Evolutionary conservation across 2,329 filamentous ascomycete species (phyloP).

Genomic region (Paraphoma chrysanthemicola): DNA sequence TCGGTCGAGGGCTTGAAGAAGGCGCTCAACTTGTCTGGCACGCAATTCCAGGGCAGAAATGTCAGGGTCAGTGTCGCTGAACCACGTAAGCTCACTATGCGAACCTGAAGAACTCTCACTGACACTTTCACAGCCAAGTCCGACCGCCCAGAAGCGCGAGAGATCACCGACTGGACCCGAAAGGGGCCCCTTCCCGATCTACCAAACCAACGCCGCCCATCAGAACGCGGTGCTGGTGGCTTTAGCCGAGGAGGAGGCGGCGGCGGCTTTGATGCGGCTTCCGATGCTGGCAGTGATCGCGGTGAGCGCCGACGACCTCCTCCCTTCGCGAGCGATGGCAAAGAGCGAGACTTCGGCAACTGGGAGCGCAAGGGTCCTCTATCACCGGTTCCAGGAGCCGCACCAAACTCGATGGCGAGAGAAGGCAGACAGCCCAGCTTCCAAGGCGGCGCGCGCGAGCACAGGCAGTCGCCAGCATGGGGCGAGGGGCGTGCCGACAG

Average conservation of each 20-base stretch:
- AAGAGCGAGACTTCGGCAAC: slow-evolving; percentile 80
- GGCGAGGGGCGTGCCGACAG: slow-evolving; percentile 73
- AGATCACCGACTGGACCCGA: slow-evolving; percentile 89
- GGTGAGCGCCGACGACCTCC: slow-evolving; percentile 70
- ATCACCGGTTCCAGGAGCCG: slow-evolving; percentile 67
- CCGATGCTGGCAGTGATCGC: slow-evolving; percentile 66
- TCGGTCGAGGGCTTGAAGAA: slow-evolving; percentile 89
- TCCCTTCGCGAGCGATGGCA: slow-evolving; percentile 73
- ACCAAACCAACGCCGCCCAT: slow-evolving; percentile 63
- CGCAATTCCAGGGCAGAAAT: slow-evolving; percentile 83
- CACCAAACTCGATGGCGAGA: slow-evolving; percentile 41
- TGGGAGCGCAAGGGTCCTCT: slow-evolving; percentile 97
- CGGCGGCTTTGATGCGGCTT: slow-evolving; percentile 56
- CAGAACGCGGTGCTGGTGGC: slow-evolving; percentile 51
- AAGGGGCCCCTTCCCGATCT: slow-evolving; percentile 86
- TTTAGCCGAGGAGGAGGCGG: slow-evolving; percentile 51
- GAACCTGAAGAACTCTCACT: slow-evolving; percentile 10
- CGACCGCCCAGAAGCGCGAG: slow-evolving; percentile 79
- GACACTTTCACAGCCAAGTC: slow-evolving; percentile 69
- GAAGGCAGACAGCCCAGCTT: slow-evolving; percentile 65
- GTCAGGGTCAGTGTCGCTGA: slow-evolving; percentile 96
- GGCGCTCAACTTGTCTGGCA: slow-evolving; percentile 82
- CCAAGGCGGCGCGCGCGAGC: slow-evolving; percentile 49
- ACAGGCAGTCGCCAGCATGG: slow-evolving; percentile 73
- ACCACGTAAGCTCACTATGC: slow-evolving; percentile 74